Evolutionary conservation across 805 yeast species (phyloP), one percentile per base, ranked within the genome.

Genomic region (Naumovozyma baii): DNA sequence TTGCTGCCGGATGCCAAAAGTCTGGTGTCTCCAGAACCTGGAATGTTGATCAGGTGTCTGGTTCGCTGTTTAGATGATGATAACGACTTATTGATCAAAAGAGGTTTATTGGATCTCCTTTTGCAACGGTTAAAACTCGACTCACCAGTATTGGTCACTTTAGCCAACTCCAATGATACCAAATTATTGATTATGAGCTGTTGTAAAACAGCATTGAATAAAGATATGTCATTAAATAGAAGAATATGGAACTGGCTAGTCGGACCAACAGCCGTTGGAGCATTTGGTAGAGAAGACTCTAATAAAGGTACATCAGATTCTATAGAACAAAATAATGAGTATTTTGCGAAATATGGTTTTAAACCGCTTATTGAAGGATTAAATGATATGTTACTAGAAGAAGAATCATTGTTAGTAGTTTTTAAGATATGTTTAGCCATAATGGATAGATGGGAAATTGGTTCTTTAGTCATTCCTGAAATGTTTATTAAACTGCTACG

Each of bases 361-460:
- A 56, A 66, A 1, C 56, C 69, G 2, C 59, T 88, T 7, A 51
- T 69, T 0, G 50, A 61, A 2, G 86, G 87, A 0, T 56, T 92
- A 10, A 57, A 74, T 29, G 66, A 67, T 4, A 57, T 74, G 43
- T 59, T 82, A 2, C 39, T 47, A 18, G 43, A 55, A 34, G 63
- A 70, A 39, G 39, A 50, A 5, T 44, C 52, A 22, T 62, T 74
- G 1, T 29, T 50, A 4, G 72, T 68, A 17, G 78, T 83, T 0
- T 77, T 77, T 50, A 74, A 70, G 37, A 78, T 90, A 4, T 70
- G 85, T 2, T 63, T 80, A 3, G 76, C 92, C 1, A 68, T 88
- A 3, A 74, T 88, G 78, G 97, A 92, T 54, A 75, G 86, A 45
- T 92, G 97, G 97, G 98, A 92, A 59, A 78, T 92, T 32, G 94